Conservation (phyloP, 1,284 basidiomycete species). For the Golubevia sp. region DNA sequence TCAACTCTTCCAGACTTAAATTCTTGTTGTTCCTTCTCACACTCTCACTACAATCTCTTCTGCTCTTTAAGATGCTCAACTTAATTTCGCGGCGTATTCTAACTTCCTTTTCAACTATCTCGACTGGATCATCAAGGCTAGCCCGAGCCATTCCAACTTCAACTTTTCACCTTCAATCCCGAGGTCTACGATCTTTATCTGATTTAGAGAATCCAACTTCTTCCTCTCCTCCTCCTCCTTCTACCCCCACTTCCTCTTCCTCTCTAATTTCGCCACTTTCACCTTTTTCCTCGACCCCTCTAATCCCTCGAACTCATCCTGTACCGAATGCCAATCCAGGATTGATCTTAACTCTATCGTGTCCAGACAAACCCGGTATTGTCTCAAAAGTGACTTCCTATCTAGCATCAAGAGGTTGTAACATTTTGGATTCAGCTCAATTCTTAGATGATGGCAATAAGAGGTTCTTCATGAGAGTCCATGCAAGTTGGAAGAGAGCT, state of each 20-base stretch:
- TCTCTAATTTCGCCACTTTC: not conserved
- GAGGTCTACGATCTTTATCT: not conserved
- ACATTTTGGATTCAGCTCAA: slow-evolving; percentile 58
- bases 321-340: too few relatives aligned
- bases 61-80: too few relatives aligned
- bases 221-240: not conserved
- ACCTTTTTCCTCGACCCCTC: not conserved
- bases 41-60: too few relatives aligned
- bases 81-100: too few relatives aligned
- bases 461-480: slow-evolving; percentile 59
- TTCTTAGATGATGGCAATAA: slow-evolving; percentile 47
- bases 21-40: too few relatives aligned
- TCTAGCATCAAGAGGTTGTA: slow-evolving; percentile 41
- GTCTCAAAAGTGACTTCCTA: slow-evolving; percentile 46
- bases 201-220: not conserved
- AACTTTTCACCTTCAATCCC: too few relatives aligned
- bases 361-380: slow-evolving; percentile 52
- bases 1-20: too few relatives aligned
- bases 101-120: too few relatives aligned
- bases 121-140: too few relatives aligned
- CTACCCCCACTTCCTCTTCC: too few relatives aligned
- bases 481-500: slow-evolving; percentile 23
- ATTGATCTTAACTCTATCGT: slow-evolving; percentile 55
- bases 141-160: too few relatives aligned
- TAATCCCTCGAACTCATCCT: not conserved